These are phyloP conservation scores for Boletus semigastroideus DNA, from an alignment of 1,284 basidiomycete species.

Conservation along the genomic window DNA sequence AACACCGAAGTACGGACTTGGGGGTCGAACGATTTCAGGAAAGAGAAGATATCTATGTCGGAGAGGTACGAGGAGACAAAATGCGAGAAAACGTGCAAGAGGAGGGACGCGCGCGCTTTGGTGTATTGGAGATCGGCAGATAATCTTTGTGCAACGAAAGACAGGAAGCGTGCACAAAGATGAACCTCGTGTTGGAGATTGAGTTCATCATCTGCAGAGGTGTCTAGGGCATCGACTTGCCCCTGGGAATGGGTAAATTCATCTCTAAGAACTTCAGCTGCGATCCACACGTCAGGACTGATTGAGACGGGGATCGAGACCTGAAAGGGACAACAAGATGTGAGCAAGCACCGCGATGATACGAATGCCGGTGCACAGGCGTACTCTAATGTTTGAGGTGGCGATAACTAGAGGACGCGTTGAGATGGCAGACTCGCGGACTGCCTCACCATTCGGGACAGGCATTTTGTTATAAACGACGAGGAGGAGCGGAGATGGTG, in stretches of 20 bases:
- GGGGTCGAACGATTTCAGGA: conserved; percentile 73
- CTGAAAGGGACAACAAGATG: conserved; percentile 37
- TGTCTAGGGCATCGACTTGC: conserved; percentile 53
- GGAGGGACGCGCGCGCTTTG: conserved; percentile 63
- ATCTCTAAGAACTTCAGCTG: conserved; percentile 84
- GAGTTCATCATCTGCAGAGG: conserved; percentile 52
- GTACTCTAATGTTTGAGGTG: conserved; percentile 63
- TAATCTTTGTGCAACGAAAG: conserved; percentile 66
- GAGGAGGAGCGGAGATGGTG: not conserved
- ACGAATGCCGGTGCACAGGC: conserved; percentile 33
- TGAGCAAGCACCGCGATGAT: conserved; percentile 11
- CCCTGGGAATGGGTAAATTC: conserved; percentile 75
- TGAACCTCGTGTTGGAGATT: conserved; percentile 67
- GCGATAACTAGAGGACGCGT: conserved; percentile 67
- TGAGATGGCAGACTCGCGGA: conserved; percentile 39
- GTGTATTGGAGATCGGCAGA: conserved; percentile 52
- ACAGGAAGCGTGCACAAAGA: conserved; percentile 79
- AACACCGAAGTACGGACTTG: conserved; percentile 79
- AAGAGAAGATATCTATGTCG: conserved; percentile 76
- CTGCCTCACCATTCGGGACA: conserved; percentile 29
- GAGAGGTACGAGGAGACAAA: conserved; percentile 81
- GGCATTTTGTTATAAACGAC: conserved; percentile 29
- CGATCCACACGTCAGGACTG: conserved; percentile 78
- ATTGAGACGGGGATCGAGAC: conserved; percentile 84
- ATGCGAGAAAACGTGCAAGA: conserved; percentile 70